Evolutionary conservation across 1,139 yeast genomes (phyloP), one percentile per base, ranked within the genome.

Genomic region (Lodderomyces metapsilosis): DNA sequence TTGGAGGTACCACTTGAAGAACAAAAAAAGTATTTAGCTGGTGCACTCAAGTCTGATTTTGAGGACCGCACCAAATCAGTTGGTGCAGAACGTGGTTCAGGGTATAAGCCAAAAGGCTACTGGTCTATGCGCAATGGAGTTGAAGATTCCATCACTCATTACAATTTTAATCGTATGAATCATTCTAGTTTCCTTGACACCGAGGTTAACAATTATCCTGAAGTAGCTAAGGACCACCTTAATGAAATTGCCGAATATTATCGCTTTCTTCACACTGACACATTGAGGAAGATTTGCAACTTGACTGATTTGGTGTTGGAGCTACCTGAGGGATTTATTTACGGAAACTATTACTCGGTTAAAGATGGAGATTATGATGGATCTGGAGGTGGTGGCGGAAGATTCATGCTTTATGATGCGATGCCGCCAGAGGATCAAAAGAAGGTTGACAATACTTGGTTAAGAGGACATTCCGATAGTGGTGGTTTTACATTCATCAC

Each of bases 391-490:
- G 69, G 68, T 2, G 59, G 58, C 36, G 69, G 68, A 5, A 51
- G 69, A 43, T 61, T 64, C 37, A 64, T 64, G 68, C 30, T 25
- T 8, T 25, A 25, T 8, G 30, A 61, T 41, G 56, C 53, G 12
- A 58, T 63, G 63, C 48, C 55, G 9, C 51, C 57, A 3, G 59
- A 59, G 22, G 66, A 62, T 36, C 50, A 46, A 25, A 42, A 43
- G 25, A 56, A 57, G 40, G 63, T 68, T 0, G 59, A 61, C 13
- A 59, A 62, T 17, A 73, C 72, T 8, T 73, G 75, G 76, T 57
- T 75, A 22, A 59, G 80, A 43, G 80, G 80, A 0, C 80, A 75
- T 46, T 68, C 77, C 11, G 80, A 75, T 52, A 64, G 69, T 32
- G 65, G 74, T 39, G 79, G 71, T 0, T 68, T 75, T 43, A 67